Base-by-base conservation (phyloP, 495 filamentous ascomycete species). In the Daldinia childiae region DNA sequence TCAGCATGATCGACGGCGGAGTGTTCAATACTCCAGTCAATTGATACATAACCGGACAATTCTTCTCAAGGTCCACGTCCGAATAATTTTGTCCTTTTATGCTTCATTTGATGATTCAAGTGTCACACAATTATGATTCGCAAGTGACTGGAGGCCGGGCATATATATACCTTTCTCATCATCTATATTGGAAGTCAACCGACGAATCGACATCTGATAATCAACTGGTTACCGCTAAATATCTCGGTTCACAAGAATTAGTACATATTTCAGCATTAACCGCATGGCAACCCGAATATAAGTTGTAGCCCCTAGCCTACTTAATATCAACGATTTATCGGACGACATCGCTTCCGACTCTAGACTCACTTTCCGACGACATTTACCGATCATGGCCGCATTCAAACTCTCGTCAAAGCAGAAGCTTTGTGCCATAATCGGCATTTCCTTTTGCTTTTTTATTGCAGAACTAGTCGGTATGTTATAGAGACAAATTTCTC, bases 381-480 rank as follows among this genome's bases (percentile, higher is more conserved):
- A 19, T 17, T 51, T 32, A 60, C 7, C 39, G 15, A 62, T 27
- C n/a, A 81, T 81, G 78, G 70, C 58, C n/a, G 26, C 6, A 57
- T 71, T 76, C 69, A 74, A 70, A 43, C 56, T 85, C 11, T 78
- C 80, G 11, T 75, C 76, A 14, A 81, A 78, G 64, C 79, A 82
- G 71, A 89, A 92, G 80, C 93, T 97, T 57, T 81, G 89, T 57
- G 89, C 91, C 75, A 88, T 95, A 52, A 88, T 97, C 54, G 88
- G 83, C 55, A 95, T 97, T 71, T 94, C 96, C 62, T 83, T 87
- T 3, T 83, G 84, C 0, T 97, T 98, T 79, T 98, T 97, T 76
- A 73, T 96, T 24, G 82, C 94, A 17, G 94, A 98, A 78, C 82
- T 98, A 12, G 89, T 88, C 32, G 90, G 83, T 85, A 41, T 27